phyloP scores from a whole-genome alignment of 805 yeast genomes.

The Jamesozyma rosinii region DNA sequence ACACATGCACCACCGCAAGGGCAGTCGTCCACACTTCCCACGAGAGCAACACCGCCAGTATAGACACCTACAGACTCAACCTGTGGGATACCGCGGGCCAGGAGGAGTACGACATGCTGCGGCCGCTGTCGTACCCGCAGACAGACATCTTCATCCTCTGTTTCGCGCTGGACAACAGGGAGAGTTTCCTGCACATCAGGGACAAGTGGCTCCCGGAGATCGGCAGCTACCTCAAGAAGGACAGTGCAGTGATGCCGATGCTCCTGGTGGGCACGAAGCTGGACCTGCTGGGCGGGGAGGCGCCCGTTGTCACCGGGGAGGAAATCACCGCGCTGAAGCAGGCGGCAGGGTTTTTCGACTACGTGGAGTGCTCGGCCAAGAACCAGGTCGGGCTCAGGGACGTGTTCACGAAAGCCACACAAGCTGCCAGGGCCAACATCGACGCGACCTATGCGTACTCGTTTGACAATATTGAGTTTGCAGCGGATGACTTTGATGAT shows the following conservation, averaged over 20 bases:
- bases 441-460: too few relatives aligned
- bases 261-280: constrained; percentile 50
- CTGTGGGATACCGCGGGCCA: constrained; percentile 95
- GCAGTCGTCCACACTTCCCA: not conserved
- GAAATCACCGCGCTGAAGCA: constrained; percentile 61
- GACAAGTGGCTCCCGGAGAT: constrained; percentile 81
- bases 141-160: constrained; percentile 79
- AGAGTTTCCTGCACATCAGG: constrained; percentile 68
- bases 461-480: too few relatives aligned
- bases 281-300: not conserved
- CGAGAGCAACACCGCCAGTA: not conserved
- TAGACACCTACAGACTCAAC: constrained; percentile 47
- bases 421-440: constrained; percentile 43
- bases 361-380: constrained; percentile 84
- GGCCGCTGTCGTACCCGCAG: constrained; percentile 84
- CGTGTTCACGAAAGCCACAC: constrained; percentile 72
- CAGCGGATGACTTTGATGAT: too few relatives aligned
- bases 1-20: not conserved
- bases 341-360: constrained; percentile 61
- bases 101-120: constrained; percentile 75
- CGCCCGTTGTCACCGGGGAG: constrained; percentile 11
- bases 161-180: constrained; percentile 73
- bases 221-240: constrained; percentile 5
- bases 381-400: constrained; percentile 77
- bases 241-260: constrained; percentile 32